These are phyloP conservation scores for Aphanomyces cochlioides DNA, from an alignment of 352 stramenopile species.

Conservation along the genomic window DNA sequence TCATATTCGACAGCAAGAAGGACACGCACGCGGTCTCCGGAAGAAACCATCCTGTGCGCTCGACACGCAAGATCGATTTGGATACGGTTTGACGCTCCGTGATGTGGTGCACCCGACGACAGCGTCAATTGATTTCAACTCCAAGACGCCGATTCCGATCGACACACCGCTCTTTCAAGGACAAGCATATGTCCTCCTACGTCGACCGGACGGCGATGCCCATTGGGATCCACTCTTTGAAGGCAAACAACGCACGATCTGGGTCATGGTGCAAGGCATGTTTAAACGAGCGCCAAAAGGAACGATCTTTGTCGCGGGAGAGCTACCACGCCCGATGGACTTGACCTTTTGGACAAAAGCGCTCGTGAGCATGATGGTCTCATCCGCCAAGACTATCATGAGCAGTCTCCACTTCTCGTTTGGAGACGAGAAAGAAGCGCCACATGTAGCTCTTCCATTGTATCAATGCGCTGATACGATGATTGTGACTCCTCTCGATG, in stretches of 20 bases:
- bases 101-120: constrained; percentile 18
- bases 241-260: constrained; percentile 40
- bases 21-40: neutral
- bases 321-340: constrained; percentile 38
- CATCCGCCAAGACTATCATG: constrained; percentile 41
- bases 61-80: neutral
- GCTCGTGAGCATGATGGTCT: constrained; percentile 40
- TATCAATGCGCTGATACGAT: constrained; percentile 51
- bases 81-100: constrained; percentile 18
- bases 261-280: constrained; percentile 57
- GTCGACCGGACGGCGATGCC: constrained; percentile 13
- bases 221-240: constrained; percentile 42
- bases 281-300: constrained; percentile 45
- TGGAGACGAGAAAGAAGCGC: constrained; percentile 38
- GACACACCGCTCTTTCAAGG: constrained; percentile 28
- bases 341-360: constrained; percentile 41
- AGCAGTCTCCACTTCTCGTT: constrained; percentile 42
- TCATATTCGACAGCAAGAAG: constrained; percentile 18
- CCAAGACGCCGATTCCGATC: constrained; percentile 18
- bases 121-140: constrained; percentile 23
- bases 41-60: neutral
- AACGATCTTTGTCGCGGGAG: constrained; percentile 50
- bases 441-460: constrained; percentile 51
- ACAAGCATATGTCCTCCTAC: constrained; percentile 18
- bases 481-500: constrained; percentile 35